Evolutionary conservation across 371 early-diverging fungal species (phyloP), one percentile per base, ranked within the genome.

Genomic region (Choanephora cucurbitarum): DNA sequence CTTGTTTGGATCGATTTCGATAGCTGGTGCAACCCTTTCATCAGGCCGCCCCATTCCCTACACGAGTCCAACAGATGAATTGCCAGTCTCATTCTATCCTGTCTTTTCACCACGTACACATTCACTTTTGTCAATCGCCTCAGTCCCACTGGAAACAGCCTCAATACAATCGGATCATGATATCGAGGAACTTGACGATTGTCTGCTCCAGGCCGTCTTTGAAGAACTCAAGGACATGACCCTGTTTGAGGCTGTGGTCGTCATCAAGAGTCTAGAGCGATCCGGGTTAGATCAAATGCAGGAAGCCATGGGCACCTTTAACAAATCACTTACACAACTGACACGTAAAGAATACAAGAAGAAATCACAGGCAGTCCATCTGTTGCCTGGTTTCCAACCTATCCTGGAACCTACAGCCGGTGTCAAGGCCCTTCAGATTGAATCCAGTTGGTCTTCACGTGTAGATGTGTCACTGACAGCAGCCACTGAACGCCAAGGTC

Each of bases 21-120:
- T 75, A 5, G 52, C 75, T 28, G 84, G 84, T 10, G 62, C 67
- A 2, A 48, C 47, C 11, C 23, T 67, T 3, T 57, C 58, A 4
- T 67, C 67, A 11, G 45, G 49, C 7, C 56, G 60, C 40, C 18
- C 21, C 4, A 18, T 65, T 1, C 57, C 66, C 11, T 21, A 17
- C 0, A 32, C 5, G 21, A 23, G 10, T n/a, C 9, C 21, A 3
- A 13, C 40, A 15, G 46, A 45, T 8, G 59, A 58, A 34, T 7
- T 58, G 15, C 7, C 45, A 59, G 54, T 75, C 48, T 8, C 67
- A 45, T 61, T 80, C 59, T 67, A 77, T 43, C 76, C 83, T 7
- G 72, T 81, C 11, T 83, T 77, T 57, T 85, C 87, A 15, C 83
- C 86, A 0, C 75, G 67, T 32, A 76, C 87, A 5, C 82, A 84